Evolutionary conservation across 805 yeast genomes (phyloP).

Genomic region (Suhomyces vadensis): DNA sequence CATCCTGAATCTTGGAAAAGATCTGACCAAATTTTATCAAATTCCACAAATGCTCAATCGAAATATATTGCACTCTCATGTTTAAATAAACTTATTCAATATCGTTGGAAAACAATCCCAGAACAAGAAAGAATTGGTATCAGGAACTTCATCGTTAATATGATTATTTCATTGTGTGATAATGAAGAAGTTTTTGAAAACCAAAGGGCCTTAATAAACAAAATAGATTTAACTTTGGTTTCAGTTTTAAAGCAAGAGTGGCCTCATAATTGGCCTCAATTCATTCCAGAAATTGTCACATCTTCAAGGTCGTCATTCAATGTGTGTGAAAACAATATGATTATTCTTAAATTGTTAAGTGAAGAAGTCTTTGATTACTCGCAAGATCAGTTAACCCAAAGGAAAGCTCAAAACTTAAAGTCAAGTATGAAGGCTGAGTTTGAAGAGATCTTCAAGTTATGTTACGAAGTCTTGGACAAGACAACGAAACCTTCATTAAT

Average conservation of each 20-base stretch:
- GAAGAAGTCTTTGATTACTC: slow-evolving; percentile 96
- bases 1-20: slow-evolving; percentile 95
- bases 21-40: slow-evolving; percentile 84
- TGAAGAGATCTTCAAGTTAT: slow-evolving; percentile 87
- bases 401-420: slow-evolving; percentile 82
- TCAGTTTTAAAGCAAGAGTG: slow-evolving; percentile 96
- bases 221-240: slow-evolving; percentile 90
- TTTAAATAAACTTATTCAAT: slow-evolving; percentile 83
- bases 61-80: slow-evolving; percentile 91
- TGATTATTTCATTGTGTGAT: slow-evolving; percentile 90
- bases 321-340: slow-evolving; percentile 98
- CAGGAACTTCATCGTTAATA: slow-evolving; percentile 87
- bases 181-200: slow-evolving; percentile 69
- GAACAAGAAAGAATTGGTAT: slow-evolving; percentile 88
- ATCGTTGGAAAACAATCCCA: slow-evolving; percentile 92
- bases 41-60: slow-evolving; percentile 76
- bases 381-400: slow-evolving; percentile 96
- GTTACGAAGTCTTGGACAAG: slow-evolving; percentile 90
- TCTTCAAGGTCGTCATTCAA: slow-evolving; percentile 83
- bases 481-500: slow-evolving; percentile 83
- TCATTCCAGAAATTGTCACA: slow-evolving; percentile 87
- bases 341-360: slow-evolving; percentile 78
- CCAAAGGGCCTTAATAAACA: slow-evolving; percentile 83
- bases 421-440: slow-evolving; percentile 86
- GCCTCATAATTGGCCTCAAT: slow-evolving; percentile 99